Conservation (phyloP, 1,284 basidiomycete species). For the Microbotryomycetes sp. region DNA sequence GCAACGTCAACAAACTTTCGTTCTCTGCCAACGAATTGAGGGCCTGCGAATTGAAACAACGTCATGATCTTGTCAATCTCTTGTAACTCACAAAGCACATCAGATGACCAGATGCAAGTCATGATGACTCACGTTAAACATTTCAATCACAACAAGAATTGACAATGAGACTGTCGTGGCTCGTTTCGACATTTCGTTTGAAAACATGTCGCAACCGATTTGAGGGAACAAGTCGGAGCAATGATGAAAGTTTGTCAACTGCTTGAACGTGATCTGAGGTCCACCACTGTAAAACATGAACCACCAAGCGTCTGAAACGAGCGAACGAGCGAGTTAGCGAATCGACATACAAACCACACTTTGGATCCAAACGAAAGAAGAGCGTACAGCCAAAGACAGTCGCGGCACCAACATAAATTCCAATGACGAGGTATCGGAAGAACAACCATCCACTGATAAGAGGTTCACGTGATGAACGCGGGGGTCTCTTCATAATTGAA, state of each 20-base stretch:
- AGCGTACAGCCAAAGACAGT: conserved; percentile 71
- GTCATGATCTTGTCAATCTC: no score
- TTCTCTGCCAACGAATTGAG: conserved; percentile 93
- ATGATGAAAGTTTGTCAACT: conserved; percentile 94
- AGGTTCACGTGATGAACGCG: conserved; percentile 79
- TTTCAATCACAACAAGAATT: conserved; percentile 88
- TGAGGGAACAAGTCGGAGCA: conserved; percentile 74
- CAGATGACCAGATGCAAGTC: not conserved
- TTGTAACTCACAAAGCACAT: no score
- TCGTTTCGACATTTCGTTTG: conserved; percentile 69
- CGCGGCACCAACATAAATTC: conserved; percentile 85
- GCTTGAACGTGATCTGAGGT: conserved; percentile 86
- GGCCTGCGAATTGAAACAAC: conserved; percentile 5
- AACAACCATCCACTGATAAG: conserved; percentile 90
- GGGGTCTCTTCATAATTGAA: conserved; percentile 90
- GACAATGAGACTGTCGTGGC: conserved; percentile 94
- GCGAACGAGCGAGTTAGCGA: conserved; percentile 54
- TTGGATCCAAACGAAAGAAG: not conserved
- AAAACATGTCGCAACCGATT: conserved; percentile 91
- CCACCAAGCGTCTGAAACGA: conserved; percentile 62
- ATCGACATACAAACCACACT: not conserved
- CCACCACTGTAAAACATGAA: conserved; percentile 84
- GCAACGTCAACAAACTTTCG: conserved; percentile 79
- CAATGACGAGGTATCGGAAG: conserved; percentile 89
- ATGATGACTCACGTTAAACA: conserved; percentile 77